phyloP scores from a whole-genome alignment of 768 basidiomycete species.

The Rhodotorula paludigena region DNA sequence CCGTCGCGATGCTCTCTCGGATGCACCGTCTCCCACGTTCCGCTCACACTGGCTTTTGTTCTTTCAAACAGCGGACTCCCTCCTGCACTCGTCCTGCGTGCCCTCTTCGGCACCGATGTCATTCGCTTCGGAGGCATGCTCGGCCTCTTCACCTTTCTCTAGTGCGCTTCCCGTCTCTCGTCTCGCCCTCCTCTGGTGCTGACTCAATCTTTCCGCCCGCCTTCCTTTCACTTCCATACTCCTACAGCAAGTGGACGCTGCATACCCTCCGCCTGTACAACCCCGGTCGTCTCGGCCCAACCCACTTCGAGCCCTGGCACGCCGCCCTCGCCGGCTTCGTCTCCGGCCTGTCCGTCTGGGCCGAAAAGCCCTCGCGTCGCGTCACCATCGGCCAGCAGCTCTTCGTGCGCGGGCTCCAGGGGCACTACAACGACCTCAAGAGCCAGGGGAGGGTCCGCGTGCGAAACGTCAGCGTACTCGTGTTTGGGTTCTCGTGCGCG shows the following conservation, averaged over 20 bases:
- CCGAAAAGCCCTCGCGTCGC: constrained; percentile 65
- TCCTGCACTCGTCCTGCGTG: constrained; percentile 65
- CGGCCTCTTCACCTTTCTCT: constrained; percentile 57
- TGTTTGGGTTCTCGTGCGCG: constrained; percentile 75
- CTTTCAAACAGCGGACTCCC: constrained; percentile 57
- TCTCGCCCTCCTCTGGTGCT: constrained; percentile 43
- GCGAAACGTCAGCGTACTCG: constrained; percentile 74
- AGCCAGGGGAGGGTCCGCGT: constrained; percentile 62
- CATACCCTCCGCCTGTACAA: constrained; percentile 46
- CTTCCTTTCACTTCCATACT: too few species aligned
- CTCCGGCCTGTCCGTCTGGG: constrained; percentile 68
- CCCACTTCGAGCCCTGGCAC: constrained; percentile 58
- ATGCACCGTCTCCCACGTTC: too few species aligned
- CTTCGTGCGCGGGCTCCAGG: constrained; percentile 87
- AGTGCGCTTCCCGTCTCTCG: constrained; percentile 44
- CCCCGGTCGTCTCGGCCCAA: constrained; percentile 51
- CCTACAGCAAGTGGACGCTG: constrained; percentile 53
- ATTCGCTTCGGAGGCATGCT: constrained; percentile 83
- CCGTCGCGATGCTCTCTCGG: constrained; percentile 37
- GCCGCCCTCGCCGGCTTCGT: constrained; percentile 70
- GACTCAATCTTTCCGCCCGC: constrained; percentile 45
- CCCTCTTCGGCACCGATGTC: constrained; percentile 76
- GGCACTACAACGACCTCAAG: constrained; percentile 75
- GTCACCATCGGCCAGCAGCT: constrained; percentile 74
- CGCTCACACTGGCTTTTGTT: background rate